Conservation (phyloP, 106 monocot genomes). For the Phalaenopsis equestris region DNA sequence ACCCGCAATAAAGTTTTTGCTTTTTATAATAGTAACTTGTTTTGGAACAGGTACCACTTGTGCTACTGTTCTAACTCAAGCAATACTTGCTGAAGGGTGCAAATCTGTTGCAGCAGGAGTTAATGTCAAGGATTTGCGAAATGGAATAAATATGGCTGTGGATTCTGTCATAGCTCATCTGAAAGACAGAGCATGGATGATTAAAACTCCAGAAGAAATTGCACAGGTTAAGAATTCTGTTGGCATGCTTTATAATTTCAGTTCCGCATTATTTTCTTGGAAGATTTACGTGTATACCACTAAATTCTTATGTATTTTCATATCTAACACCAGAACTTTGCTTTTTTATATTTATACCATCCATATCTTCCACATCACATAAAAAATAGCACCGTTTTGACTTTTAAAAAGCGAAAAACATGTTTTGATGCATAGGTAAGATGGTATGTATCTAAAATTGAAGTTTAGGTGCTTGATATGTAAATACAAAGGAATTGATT, state of each 20-base stretch:
- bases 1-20: not conserved
- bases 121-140: slow-evolving; percentile 85
- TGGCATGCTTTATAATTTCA: not conserved
- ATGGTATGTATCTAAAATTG: too few relatives aligned
- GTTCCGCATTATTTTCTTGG: not conserved
- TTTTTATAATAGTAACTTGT: not conserved
- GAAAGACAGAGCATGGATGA: slow-evolving; percentile 61
- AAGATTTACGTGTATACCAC: too few relatives aligned
- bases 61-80: slow-evolving; percentile 76
- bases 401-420: too few relatives aligned
- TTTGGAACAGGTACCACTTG: slow-evolving; percentile 74
- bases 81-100: slow-evolving; percentile 81
- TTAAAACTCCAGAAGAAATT: slow-evolving; percentile 77
- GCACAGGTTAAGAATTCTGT: slow-evolving; percentile 39
- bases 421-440: too few relatives aligned
- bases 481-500: too few relatives aligned
- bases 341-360: too few relatives aligned
- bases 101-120: slow-evolving; percentile 82
- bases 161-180: slow-evolving; percentile 70
- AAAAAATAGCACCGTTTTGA: too few relatives aligned
- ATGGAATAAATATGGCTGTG: slow-evolving; percentile 63
- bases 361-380: too few relatives aligned
- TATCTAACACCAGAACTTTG: too few relatives aligned
- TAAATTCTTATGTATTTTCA: too few relatives aligned
- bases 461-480: too few relatives aligned